phyloP scores from a whole-genome alignment of 345 rosid genomes.

The Citrus cavaleriei region DNA sequence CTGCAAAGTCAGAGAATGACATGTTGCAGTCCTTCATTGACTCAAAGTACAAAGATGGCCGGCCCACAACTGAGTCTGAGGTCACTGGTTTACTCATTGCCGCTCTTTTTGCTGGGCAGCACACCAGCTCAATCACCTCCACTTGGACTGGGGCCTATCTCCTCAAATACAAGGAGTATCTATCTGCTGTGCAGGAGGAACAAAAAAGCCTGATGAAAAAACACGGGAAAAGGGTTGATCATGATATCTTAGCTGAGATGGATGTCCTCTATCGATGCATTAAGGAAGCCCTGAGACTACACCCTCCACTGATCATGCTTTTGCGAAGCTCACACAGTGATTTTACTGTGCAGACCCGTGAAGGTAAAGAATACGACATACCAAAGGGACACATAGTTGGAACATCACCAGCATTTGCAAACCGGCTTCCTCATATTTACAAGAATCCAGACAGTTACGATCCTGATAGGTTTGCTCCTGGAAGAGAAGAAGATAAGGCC shows the following conservation, averaged over 20 bases:
- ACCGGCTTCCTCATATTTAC: constrained; percentile 76
- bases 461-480: constrained; percentile 74
- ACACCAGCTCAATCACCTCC: constrained; percentile 98
- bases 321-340: constrained; percentile 81
- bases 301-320: constrained; percentile 92
- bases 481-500: constrained; percentile 92
- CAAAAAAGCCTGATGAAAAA: constrained; percentile 67
- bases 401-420: constrained; percentile 94
- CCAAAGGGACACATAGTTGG: constrained; percentile 96
- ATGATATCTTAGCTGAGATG: constrained; percentile 89
- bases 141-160: constrained; percentile 97
- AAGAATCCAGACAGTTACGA: constrained; percentile 82
- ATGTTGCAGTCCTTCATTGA: constrained; percentile 97
- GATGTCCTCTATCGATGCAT: constrained; percentile 85
- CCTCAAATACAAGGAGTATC: constrained; percentile 53
- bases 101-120: constrained; percentile 98
- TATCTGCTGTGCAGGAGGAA: constrained; percentile 65
- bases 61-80: constrained; percentile 82
- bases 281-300: constrained; percentile 95
- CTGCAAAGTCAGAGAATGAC: constrained; percentile 78
- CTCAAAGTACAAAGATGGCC: constrained; percentile 89
- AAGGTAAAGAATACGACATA: constrained; percentile 79
- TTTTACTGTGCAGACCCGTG: constrained; percentile 70
- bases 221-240: constrained; percentile 85
- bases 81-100: constrained; percentile 94